Evolutionary conservation across 2,329 filamentous ascomycete species (phyloP).

Genomic region (Mollisiaceae sp.): DNA sequence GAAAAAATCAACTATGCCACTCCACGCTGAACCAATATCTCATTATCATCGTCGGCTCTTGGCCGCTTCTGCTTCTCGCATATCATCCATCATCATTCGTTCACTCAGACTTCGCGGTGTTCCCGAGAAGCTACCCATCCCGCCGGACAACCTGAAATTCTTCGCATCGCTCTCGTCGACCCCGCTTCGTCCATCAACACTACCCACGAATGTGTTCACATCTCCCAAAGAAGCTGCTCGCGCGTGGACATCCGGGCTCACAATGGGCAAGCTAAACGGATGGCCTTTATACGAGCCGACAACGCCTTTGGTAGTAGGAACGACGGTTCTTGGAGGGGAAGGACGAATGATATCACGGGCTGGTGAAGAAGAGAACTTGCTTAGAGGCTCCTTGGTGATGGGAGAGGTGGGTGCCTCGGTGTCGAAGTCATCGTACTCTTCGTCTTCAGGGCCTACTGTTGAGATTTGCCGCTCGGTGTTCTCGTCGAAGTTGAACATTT

Average conservation of each 20-base stretch:
- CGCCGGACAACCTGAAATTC: slow-evolving; percentile 35
- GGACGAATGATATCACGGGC: slow-evolving; percentile 28
- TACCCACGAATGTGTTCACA: slow-evolving; percentile 58
- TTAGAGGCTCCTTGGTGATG: slow-evolving; percentile 12
- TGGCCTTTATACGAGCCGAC: slow-evolving; percentile 59
- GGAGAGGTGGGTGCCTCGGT: slow-evolving; percentile 9
- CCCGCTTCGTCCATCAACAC: slow-evolving; percentile 45
- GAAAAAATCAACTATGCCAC: not conserved
- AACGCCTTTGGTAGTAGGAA: slow-evolving; percentile 19
- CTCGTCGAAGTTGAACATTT: slow-evolving; percentile 40
- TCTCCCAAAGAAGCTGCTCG: slow-evolving; percentile 55
- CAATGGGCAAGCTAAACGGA: slow-evolving; percentile 57
- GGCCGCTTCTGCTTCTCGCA: slow-evolving; percentile 23
- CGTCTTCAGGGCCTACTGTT: slow-evolving; percentile 16
- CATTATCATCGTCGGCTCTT: slow-evolving; percentile 4
- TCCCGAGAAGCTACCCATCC: slow-evolving; percentile 31
- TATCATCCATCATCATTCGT: slow-evolving; percentile 41
- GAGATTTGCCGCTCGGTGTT: not conserved
- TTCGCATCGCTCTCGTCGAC: slow-evolving; percentile 38
- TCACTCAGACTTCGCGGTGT: slow-evolving; percentile 41
- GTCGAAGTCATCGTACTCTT: slow-evolving; percentile 23
- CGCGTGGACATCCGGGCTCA: slow-evolving; percentile 55
- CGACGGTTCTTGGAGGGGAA: not conserved
- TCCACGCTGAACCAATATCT: not conserved
- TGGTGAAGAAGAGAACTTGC: slow-evolving; percentile 30